Evolutionary conservation across 495 filamentous ascomycete genomes (phyloP).

Genomic region (Tuber aestivum): DNA sequence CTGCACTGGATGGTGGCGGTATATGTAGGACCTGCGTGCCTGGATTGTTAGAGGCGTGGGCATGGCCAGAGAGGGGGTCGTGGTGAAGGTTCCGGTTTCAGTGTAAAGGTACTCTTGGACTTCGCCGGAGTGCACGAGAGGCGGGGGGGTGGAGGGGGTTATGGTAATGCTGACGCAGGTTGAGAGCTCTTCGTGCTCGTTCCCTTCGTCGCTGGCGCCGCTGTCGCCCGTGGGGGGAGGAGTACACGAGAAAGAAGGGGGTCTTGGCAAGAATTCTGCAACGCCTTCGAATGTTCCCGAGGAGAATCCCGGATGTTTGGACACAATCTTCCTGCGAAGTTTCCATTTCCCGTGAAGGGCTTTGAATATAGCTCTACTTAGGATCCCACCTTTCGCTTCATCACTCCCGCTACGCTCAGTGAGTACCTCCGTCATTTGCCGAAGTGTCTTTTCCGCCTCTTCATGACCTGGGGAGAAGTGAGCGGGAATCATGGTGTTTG

Average conservation of each 20-base stretch:
- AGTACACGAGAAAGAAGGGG: conserved; percentile 43
- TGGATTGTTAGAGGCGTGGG: conserved; percentile 42
- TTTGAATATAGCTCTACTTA: conserved; percentile 56
- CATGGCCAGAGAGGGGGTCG: conserved; percentile 11
- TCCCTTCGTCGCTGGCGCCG: background rate
- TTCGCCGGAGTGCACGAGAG: conserved; percentile 12
- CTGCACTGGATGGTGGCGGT: conserved; percentile 53
- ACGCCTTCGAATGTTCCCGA: conserved; percentile 58
- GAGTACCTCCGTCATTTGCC: conserved; percentile 3
- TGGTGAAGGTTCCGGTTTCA: conserved; percentile 57
- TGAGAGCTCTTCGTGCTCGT: conserved; percentile 7
- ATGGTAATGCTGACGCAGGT: conserved; percentile 11
- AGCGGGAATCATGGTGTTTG: conserved; percentile 36
- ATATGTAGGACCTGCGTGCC: conserved; percentile 47
- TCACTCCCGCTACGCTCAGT: background rate
- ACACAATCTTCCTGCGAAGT: conserved; percentile 50
- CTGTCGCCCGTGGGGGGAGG: background rate
- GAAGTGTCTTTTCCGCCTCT: conserved; percentile 14
- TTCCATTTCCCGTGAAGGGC: conserved; percentile 69
- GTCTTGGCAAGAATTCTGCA: conserved; percentile 58
- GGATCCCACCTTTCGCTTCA: conserved; percentile 7
- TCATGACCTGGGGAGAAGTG: conserved; percentile 13
- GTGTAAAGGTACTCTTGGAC: conserved; percentile 60
- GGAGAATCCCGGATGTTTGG: conserved; percentile 49
- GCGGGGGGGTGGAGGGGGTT: background rate